Base-by-base conservation (phyloP, 2,329 filamentous ascomycete species). In the Sporothrix dimorphospora region DNA sequence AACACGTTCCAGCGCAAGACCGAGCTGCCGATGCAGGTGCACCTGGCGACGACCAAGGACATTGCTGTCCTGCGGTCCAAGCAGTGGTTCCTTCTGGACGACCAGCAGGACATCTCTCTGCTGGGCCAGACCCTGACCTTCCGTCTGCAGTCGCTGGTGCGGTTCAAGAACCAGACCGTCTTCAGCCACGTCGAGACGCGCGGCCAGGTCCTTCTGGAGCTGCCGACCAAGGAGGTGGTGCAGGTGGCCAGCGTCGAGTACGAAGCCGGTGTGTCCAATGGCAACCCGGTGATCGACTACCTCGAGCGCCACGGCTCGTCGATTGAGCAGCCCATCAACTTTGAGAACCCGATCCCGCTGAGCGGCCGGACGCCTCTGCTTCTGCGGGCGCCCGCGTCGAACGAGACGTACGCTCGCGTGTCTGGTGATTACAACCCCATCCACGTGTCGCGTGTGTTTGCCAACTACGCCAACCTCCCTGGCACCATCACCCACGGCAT, bases 391-490 rank as follows among this genome's bases (percentile, higher is more conserved):
- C 96, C 96, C 71, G 92, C 94, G 21, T 97, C 94, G 72, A 99
- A 99, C 83, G 96, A 99, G 86, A 97, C 93, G 40, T 99, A 99
- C 79, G 97, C 96, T 74, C 93, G 94, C 76, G 96, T 99, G 21
- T 99, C 97, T 69, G 96, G 96, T 63, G 96, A 99, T 81, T 99
- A 94, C 88, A 99, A 99, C 83, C 96, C 96, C 30, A 99, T 99
- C 75, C 96, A 99, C 86, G 96, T 99, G 59, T 98, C 96, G 14
- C 92, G 96, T 72, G 94, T 98, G 71, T 99, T 99, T 84, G 93
- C 96, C 42, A 94, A 90, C 83, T 99, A 98, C 78, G 97, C 96
- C 80, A 96, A 94, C 81, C 87, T 99, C 19, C 94, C 94, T 1
- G 97, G 96, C 67, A 99, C 96, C 59, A 99, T 99, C 79, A 99